phyloP scores from a whole-genome alignment of 345 rosid species.

The Crucihimalaya himalaica region DNA sequence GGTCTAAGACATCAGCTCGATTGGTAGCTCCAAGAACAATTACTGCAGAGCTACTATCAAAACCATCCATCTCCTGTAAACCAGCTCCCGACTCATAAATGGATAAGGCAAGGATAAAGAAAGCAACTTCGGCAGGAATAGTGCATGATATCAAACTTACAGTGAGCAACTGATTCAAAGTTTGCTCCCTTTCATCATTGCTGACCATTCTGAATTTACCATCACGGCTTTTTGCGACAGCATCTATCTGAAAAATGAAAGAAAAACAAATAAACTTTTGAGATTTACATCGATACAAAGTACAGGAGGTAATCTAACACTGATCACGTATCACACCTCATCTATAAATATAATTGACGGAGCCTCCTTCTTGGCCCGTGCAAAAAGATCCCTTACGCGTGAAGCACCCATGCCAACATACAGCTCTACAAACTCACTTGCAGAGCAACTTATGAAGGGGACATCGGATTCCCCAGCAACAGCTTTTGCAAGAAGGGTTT shows the following conservation, averaged over 20 bases:
- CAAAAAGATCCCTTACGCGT: conserved; percentile 95
- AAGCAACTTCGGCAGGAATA: conserved; percentile 14
- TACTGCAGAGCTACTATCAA: conserved; percentile 93
- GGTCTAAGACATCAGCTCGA: conserved; percentile 96
- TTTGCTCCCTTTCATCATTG: conserved; percentile 97
- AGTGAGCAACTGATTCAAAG: conserved; percentile 95
- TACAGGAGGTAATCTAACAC: not conserved
- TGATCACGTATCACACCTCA: conserved; percentile 55
- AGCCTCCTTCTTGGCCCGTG: conserved; percentile 96
- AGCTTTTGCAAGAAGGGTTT: conserved; percentile 92
- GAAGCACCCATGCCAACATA: conserved; percentile 99
- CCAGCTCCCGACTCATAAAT: conserved; percentile 28
- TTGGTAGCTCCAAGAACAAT: conserved; percentile 99
- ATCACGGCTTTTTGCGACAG: conserved; percentile 99
- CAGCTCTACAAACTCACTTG: conserved; percentile 93
- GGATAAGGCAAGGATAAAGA: not conserved
- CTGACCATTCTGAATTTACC: conserved; percentile 86
- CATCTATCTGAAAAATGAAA: conserved; percentile 74
- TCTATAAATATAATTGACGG: conserved; percentile 96
- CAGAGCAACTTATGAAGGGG: conserved; percentile 94
- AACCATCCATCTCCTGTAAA: conserved; percentile 98
- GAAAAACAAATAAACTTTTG: not conserved
- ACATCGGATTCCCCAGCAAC: conserved; percentile 98
- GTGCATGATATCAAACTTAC: conserved; percentile 49
- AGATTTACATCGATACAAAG: not conserved